phyloP scores from a whole-genome alignment of 1,284 basidiomycete species.

The Sutorius eximius region DNA sequence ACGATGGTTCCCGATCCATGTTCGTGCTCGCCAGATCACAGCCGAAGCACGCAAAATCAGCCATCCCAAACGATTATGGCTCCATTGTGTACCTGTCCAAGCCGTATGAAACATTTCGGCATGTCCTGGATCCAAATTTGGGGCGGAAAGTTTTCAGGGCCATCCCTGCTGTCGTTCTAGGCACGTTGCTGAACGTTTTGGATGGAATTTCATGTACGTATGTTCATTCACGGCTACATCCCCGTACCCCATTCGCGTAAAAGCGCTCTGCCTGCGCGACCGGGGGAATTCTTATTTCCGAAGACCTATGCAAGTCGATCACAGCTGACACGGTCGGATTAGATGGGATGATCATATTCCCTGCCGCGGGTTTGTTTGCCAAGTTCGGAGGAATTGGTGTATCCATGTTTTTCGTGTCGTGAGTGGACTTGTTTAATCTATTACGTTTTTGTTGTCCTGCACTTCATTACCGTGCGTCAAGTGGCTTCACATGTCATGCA shows the following conservation, averaged over 20 bases:
- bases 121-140: conserved; percentile 18
- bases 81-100: conserved; percentile 11
- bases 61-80: conserved; percentile 12
- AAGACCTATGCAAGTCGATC: neutral
- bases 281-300: neutral
- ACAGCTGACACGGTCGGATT: conserved; percentile 11
- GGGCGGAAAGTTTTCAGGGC: conserved; percentile 45
- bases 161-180: conserved; percentile 85
- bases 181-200: conserved; percentile 86
- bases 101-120: conserved; percentile 9
- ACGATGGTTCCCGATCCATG: neutral
- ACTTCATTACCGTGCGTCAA: conserved; percentile 1
- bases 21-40: conserved; percentile 7
- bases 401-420: conserved; percentile 92
- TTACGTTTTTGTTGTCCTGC: neutral
- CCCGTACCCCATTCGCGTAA: conserved; percentile 7
- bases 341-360: conserved; percentile 92
- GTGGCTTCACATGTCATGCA: neutral
- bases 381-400: conserved; percentile 89
- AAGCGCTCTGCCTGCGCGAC: conserved; percentile 1
- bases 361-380: conserved; percentile 77
- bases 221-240: conserved; percentile 7
- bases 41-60: conserved; percentile 8
- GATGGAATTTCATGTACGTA: conserved; percentile 88
- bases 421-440: conserved; percentile 30